Percentiles rank a stretch among this genome's conserved stretches.
phyloP scores from a whole-genome alignment of 768 basidiomycete species.

The Suillus lakei region DNA sequence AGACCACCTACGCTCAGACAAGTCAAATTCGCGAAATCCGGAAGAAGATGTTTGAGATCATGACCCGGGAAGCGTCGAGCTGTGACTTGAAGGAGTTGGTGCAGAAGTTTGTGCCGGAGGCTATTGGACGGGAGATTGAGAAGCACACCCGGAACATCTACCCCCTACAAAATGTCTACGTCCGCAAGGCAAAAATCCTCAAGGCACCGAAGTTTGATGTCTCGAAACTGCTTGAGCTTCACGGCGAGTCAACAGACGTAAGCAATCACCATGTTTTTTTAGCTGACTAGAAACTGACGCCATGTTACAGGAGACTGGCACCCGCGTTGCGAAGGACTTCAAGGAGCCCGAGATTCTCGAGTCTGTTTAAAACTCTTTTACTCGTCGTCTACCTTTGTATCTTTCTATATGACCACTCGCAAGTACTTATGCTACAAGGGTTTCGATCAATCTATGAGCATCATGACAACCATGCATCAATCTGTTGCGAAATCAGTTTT shows the following conservation, averaged over 20 bases:
- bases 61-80: constrained; percentile 92
- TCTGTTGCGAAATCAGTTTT: not conserved
- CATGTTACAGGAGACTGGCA: constrained; percentile 81
- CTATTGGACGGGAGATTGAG: constrained; percentile 99
- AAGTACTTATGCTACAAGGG: constrained; percentile 41
- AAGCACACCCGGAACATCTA: constrained; percentile 96
- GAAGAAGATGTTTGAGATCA: constrained; percentile 99
- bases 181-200: constrained; percentile 99
- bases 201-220: constrained; percentile 98
- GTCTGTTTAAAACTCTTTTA: constrained; percentile 71
- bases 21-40: constrained; percentile 96
- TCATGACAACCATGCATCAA: constrained; percentile 15
- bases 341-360: constrained; percentile 96
- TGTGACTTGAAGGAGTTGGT: constrained; percentile 98
- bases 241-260: constrained; percentile 94
- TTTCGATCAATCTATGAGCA: constrained; percentile 43
- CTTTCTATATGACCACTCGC: constrained; percentile 28
- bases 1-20: constrained; percentile 98
- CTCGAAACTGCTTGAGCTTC: constrained; percentile 93
- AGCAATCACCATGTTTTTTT: constrained; percentile 38
- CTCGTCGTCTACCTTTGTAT: constrained; percentile 42
- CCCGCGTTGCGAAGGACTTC: constrained; percentile 93
- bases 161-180: constrained; percentile 98
- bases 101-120: constrained; percentile 98
- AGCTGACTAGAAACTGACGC: constrained; percentile 12